Base-by-base conservation (phyloP, 495 filamentous ascomycete species). In the Durotheca rogersii region DNA sequence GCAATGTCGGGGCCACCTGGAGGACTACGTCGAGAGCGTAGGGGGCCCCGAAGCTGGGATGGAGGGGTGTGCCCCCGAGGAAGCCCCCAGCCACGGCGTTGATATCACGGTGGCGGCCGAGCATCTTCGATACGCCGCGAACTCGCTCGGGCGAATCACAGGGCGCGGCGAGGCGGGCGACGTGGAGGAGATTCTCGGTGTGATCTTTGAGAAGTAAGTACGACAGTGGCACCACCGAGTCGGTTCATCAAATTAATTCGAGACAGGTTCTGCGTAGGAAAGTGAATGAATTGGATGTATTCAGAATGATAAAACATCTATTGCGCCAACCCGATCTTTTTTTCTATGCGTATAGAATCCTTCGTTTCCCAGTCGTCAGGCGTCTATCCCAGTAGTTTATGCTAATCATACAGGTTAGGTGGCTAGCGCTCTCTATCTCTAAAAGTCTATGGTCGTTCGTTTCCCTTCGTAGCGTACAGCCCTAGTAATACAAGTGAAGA, bases 71-170 rank as follows among this genome's bases (percentile, higher is more conserved):
- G 32, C 34, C 11, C 19, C 80, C 29, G 40, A 29, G 27, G 32
- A 37, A 4, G n/a, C 23, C 7, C 37, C 33, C 17, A 19, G 21
- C 1, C n/a, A 25, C 14, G 91, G 72, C 17, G 50, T 65, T 5
- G 74, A 97, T 63, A 83, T 97, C n/a, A 94, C 96, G 2, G 74
- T 91, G 35, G 91, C 90, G n/a, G 94, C 93, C 0, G 93, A 99
- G 67, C 80, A 88, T 63, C 69, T 97, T 41, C 87, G 93, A 23
- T 80, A 79, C 36, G 91, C 92, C 10, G 94, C 90, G 2, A 83
- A 84, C 23, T 80, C 80, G 43, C 72, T 99, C 7, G 86, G 88
- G 1, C 82, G 83, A 55, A 95, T 96, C 51, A 97, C 90, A 3
- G 93, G 93, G 1, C 82, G 81, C 46, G 93, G 91, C 1, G 87